Conservation (phyloP, 441 rosid genomes). For the Gossypium davidsonii region DNA sequence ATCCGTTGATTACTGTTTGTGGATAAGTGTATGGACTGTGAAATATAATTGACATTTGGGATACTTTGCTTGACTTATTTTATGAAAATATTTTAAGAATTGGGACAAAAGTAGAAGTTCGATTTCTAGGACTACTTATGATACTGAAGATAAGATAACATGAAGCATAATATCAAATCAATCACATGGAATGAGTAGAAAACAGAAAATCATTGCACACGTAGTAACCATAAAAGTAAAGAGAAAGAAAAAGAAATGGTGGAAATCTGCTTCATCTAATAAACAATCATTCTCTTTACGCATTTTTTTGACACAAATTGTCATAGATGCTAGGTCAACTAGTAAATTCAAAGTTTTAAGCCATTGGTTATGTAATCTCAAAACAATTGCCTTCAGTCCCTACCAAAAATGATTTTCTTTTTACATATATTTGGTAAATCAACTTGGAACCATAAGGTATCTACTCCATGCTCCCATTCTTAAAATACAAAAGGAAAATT, state of each 20-base stretch:
- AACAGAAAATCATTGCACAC: background rate
- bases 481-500: too few relatives aligned
- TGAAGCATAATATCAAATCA: background rate
- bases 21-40: background rate
- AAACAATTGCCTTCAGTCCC: background rate
- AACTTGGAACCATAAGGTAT: background rate
- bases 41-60: constrained; percentile 2
- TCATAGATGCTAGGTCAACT: background rate
- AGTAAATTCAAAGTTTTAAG: too few relatives aligned
- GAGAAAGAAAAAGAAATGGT: background rate
- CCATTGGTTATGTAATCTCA: background rate
- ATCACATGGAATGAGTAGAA: background rate
- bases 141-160: background rate
- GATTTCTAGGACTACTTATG: background rate
- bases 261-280: background rate
- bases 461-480: background rate
- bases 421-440: background rate
- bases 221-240: background rate
- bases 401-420: background rate
- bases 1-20: background rate
- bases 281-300: background rate
- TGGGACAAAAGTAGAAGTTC: background rate
- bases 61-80: background rate
- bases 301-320: background rate
- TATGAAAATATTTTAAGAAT: background rate